phyloP scores from a whole-genome alignment of 176 grass and related monocot species.

The Phragmites australis region DNA sequence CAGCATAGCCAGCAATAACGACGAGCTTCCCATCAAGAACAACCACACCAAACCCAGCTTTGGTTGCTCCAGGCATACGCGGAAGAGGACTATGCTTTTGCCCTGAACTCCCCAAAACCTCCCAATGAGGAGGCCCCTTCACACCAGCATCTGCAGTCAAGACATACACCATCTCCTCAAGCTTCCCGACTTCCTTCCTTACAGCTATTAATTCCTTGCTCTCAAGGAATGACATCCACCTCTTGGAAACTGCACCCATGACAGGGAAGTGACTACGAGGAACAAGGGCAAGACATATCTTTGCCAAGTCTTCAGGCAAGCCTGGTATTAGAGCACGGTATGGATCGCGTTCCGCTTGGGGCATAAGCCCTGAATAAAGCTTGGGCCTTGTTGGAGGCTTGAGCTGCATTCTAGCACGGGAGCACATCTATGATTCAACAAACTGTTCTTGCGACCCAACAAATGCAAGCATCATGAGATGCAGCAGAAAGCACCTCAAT shows the following conservation, averaged over 20 bases:
- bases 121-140: conserved; percentile 74
- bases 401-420: conserved; percentile 38
- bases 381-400: conserved; percentile 46
- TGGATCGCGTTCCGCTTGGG: conserved; percentile 26
- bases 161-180: conserved; percentile 80
- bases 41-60: conserved; percentile 75
- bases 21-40: conserved; percentile 78
- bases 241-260: conserved; percentile 82
- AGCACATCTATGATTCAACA: conserved; percentile 34
- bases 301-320: conserved; percentile 89
- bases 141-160: conserved; percentile 53
- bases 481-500: conserved; percentile 38
- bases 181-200: conserved; percentile 65
- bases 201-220: conserved; percentile 78
- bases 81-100: conserved; percentile 62
- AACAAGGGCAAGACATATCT: conserved; percentile 74
- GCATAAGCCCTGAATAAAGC: conserved; percentile 36
- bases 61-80: conserved; percentile 66
- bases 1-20: conserved; percentile 64
- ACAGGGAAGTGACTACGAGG: conserved; percentile 62
- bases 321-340: conserved; percentile 70
- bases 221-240: conserved; percentile 80
- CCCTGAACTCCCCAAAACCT: conserved; percentile 46
- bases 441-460: conserved; percentile 34
- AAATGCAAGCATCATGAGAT: conserved; percentile 49